Percentiles rank a stretch among this genome's conserved stretches.
Conservation (phyloP, 2,329 filamentous ascomycete species). For the Fusarium beomiforme region DNA sequence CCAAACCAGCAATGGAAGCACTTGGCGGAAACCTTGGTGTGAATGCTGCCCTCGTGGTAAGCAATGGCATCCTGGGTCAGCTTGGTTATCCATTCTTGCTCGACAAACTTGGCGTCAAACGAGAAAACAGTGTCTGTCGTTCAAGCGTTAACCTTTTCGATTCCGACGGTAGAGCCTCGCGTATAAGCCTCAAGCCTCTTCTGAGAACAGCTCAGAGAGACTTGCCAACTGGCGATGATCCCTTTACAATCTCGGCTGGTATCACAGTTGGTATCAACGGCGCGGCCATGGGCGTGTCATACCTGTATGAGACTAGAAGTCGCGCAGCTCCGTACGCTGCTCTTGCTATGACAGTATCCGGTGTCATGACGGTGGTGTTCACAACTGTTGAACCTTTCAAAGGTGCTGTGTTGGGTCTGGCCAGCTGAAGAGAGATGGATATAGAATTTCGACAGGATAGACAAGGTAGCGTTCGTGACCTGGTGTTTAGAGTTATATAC, state of each 20-base stretch:
- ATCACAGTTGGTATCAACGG: constrained; percentile 67
- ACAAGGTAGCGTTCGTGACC: constrained; percentile 4
- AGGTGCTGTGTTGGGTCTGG: constrained; percentile 48
- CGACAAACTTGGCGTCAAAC: constrained; percentile 43
- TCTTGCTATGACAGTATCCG: constrained; percentile 67
- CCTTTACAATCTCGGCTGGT: constrained; percentile 59
- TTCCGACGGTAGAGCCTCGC: constrained; percentile 1
- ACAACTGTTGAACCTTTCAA: constrained; percentile 60
- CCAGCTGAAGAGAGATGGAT: constrained; percentile 38
- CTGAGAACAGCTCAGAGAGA: constrained; percentile 17
- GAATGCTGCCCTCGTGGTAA: constrained; percentile 62
- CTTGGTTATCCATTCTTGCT: constrained; percentile 51
- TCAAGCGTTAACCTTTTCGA: not conserved
- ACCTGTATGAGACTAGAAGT: constrained; percentile 64
- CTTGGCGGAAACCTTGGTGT: constrained; percentile 57
- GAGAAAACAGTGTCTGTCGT: not conserved
- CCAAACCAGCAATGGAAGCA: constrained; percentile 57
- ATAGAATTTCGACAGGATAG: not conserved
- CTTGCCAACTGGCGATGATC: constrained; percentile 42
- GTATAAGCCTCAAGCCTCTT: not conserved
- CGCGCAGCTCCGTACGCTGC: constrained; percentile 65
- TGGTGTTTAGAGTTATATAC: constrained; percentile 32
- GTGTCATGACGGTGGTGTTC: constrained; percentile 65
- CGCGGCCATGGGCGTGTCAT: constrained; percentile 68
- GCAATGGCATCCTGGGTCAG: constrained; percentile 60